Percentiles rank a stretch among this genome's conserved stretches.
Conservation (phyloP, 2,329 filamentous ascomycete species). For the Endoconidiophora laricicola region DNA sequence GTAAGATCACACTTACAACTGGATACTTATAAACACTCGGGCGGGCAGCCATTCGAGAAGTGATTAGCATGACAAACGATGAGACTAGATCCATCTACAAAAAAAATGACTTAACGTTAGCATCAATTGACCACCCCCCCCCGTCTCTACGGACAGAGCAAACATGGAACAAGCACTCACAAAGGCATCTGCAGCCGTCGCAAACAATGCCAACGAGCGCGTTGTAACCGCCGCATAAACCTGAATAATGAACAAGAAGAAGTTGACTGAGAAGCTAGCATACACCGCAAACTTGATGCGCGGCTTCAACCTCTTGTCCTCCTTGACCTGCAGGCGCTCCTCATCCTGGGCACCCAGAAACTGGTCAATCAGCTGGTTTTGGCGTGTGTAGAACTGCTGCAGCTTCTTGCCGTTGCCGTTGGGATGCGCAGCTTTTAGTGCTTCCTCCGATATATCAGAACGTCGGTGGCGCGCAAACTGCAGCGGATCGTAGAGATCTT, state of each 20-base stretch:
- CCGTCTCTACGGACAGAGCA: not conserved
- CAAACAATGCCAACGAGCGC: constrained; percentile 44
- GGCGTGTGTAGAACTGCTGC: constrained; percentile 30
- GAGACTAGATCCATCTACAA: constrained; percentile 43
- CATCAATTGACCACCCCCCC: not conserved
- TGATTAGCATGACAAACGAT: constrained; percentile 44
- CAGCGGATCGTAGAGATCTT: constrained; percentile 21
- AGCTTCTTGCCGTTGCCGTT: constrained; percentile 26
- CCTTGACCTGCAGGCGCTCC: constrained; percentile 33
- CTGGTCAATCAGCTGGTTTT: constrained; percentile 32
- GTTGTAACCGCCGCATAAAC: constrained; percentile 41
- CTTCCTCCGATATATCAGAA: constrained; percentile 14
- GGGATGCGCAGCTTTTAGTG: constrained; percentile 24
- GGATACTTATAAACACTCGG: constrained; percentile 47
- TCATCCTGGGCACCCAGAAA: constrained; percentile 40
- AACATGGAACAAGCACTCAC: constrained; percentile 20
- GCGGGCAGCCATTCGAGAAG: constrained; percentile 39
- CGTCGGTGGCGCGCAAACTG: constrained; percentile 25
- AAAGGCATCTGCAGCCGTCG: constrained; percentile 49
- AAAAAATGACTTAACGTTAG: not conserved
- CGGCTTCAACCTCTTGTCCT: constrained; percentile 32
- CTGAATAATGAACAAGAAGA: constrained; percentile 40
- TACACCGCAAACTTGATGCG: constrained; percentile 38
- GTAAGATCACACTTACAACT: constrained; percentile 25
- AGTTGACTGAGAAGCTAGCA: constrained; percentile 32